Evolutionary conservation across 2,329 filamentous ascomycete species (phyloP), one percentile per base, ranked within the genome.

Genomic region (Diaporthe vaccinii): DNA sequence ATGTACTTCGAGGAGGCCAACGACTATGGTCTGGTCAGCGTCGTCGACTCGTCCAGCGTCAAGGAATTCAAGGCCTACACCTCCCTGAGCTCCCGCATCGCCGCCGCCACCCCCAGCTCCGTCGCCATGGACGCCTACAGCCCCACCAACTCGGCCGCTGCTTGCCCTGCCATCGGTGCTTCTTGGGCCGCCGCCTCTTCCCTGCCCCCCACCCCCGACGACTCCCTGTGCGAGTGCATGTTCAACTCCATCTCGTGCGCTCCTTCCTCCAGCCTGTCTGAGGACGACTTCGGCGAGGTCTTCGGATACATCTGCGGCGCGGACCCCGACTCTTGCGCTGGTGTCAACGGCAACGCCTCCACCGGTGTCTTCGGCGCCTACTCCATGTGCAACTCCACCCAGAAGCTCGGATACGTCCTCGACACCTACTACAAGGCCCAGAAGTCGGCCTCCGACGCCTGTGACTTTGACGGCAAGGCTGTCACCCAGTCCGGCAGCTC

Each of bases 1-100:
- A 98, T 98, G 95, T 99, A 97, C 89, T 96, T 95, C 87, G 90
- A 98, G 87, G 96, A 98, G 84, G 86, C 82, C 70, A 98, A 98
- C 87, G 88, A 98, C 83, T 77, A 77, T 25, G 76, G 76, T 85
- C 90, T 98, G 59, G 93, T 96, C 76, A 84, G 89, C 75, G 83
- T 95, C 76, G 78, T 80, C 77, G 82, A 86, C 67, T 89, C 89
- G 80, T 86, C 87, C 81, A 86, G 86, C 58, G 94, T 93, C 78
- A 89, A 85, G 78, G 93, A 92, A 78, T 89, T 95, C 80, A 84
- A 91, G 51, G 94, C 98, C 86, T 99, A 94, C 86, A 89, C 89
- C 74, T 89, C 91, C 76, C 91, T 98, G 73, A 91, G 92, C 79
- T 91, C 87, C 78, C 90, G 94, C 83, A 91, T 98, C 79, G 89